Base-by-base conservation (phyloP, 345 rosid genomes). In the Capsella bursapastoris region DNA sequence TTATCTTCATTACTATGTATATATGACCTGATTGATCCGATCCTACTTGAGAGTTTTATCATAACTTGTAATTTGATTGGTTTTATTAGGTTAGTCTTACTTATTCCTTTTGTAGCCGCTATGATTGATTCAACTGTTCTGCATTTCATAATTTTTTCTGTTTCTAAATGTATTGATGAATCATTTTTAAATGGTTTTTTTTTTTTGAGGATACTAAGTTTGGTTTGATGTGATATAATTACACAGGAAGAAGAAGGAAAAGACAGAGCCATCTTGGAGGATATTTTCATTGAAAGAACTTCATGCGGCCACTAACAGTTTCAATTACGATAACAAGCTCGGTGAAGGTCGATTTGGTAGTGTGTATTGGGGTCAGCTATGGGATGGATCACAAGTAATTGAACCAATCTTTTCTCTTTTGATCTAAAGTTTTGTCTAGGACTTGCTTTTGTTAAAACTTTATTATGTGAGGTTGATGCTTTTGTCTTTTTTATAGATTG, bases 311-410 rank as follows among this genome's bases (percentile, higher is more conserved):
- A 96, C 99, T 0, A 96, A 96, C 84, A 96, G 87, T 77, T 96
- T 96, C 57, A 96, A 96, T 76, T 92, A 92, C 41, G 99, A 96
- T 77, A 96, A 96, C 80, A 96, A 96, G 84, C 90, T 96, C 8
- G 98, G 99, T 62, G 99, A 96, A 88, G 98, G 99, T 32, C 96
- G 87, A 69, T 89, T 92, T 57, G 98, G 99, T 38, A 96, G 97
- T 78, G 99, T 92, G 25, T 96, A 92, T 77, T 96, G 99, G 99
- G 98, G 98, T 75, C 99, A 96, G 87, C 94, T 92, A 18, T 96
- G 96, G 92, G 98, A 96, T 86, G 98, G 98, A 38, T 92, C 99
- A 73, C 98, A 95, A 78, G 98, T 95, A 83, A 83, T 68, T 52
- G 1, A 34, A 45, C 15, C 27, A n/a, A 40, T 53, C n/a, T 5